A percentile compares a stretch with the other conserved stretches of the same genome.
Conservation (phyloP, 345 rosid genomes). For the Moricandia moricandioides region DNA sequence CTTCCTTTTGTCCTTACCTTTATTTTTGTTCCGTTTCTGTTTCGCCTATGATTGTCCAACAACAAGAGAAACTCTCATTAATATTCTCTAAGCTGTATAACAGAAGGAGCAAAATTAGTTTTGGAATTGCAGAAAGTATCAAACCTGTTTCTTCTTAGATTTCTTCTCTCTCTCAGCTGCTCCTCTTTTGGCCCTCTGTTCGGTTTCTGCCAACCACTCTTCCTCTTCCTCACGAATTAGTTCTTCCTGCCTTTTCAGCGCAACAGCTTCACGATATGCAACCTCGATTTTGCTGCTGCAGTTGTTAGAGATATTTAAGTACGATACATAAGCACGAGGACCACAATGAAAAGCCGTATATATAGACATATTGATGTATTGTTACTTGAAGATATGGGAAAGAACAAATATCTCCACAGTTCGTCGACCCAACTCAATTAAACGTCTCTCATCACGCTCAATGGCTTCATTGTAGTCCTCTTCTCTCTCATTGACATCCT, state of each 20-base stretch:
- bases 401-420: conserved; percentile 95
- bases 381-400: conserved; percentile 86
- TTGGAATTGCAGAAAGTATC: neutral
- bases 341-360: neutral
- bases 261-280: conserved; percentile 96
- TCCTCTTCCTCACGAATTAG: conserved; percentile 98
- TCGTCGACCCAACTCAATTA: conserved; percentile 85
- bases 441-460: conserved; percentile 87
- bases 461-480: conserved; percentile 71
- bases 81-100: conserved; percentile 1
- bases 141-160: conserved; percentile 88
- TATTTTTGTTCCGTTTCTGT: conserved; percentile 84
- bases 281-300: conserved; percentile 88
- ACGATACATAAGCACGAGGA: conserved; percentile 4
- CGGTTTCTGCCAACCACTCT: conserved; percentile 79
- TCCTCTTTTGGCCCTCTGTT: conserved; percentile 84
- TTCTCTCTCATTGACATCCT: conserved; percentile 89
- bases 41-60: conserved; percentile 50
- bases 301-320: conserved; percentile 11
- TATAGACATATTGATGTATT: conserved; percentile 5
- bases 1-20: conserved; percentile 74
- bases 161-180: conserved; percentile 73
- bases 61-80: conserved; percentile 27
- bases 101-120: neutral
- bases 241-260: conserved; percentile 95